Base-by-base conservation (phyloP, 768 basidiomycete species). In the Dioszegia hungarica region DNA sequence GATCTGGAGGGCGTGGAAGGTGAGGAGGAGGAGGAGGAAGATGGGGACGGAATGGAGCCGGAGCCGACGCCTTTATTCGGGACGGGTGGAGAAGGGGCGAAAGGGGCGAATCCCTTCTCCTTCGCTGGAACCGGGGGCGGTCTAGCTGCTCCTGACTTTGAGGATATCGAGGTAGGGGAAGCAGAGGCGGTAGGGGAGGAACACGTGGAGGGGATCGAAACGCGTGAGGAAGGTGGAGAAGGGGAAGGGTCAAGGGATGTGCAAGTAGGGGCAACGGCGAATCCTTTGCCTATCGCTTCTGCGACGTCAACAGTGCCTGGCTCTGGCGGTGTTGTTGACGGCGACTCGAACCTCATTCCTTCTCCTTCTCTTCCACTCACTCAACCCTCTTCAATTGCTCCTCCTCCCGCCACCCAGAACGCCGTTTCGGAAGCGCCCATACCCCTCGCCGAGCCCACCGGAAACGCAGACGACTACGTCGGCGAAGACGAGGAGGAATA, bases 41-140 rank as follows among this genome's bases (percentile, higher is more conserved):
- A 85, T 85, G 58, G 91, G 86, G 43, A 92, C 81, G 63, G 82
- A 83, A 46, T 89, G 81, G 63, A 85, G 85, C 57, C 91, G 86
- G 43, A 93, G 27, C 52, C 52, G 14, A 54, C 52, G 9, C 52
- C 52, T 31, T 20, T 44, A 15, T 40, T 20, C 3, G 52, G 37
- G 14, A n/a, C 45, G 27, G 27, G n/a, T n/a, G n/a, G n/a, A n/a
- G n/a, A n/a, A n/a, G n/a, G n/a, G n/a, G n/a, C n/a, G n/a, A n/a
- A n/a, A 24, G 19, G 14, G 4, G 28, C 29, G 2, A 25, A 44
- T 33, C 39, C 41, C 15, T 54, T 44, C 40, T 54, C 43, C 27
- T 9, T 9, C 28, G 20, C 9, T 19, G 10, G 37, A 17, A 17
- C n/a, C 19, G 28, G 19, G 12, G 31, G 1, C 8, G 15, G 37